Evolutionary conservation across 495 filamentous ascomycete species (phyloP), one percentile per base, ranked within the genome.

Genomic region (Penicillium daleae): DNA sequence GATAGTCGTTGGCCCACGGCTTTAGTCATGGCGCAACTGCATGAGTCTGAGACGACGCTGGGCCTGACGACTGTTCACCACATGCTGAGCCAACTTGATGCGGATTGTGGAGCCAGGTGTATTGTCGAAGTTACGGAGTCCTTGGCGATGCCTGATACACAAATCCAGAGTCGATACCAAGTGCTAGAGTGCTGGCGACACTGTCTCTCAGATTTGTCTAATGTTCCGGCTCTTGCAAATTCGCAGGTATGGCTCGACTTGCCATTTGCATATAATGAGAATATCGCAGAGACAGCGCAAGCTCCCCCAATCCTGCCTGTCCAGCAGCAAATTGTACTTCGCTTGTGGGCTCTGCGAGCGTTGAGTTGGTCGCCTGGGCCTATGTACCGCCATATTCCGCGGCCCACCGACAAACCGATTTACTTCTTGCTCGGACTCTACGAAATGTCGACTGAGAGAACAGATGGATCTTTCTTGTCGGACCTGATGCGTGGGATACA

Each of bases 311-410:
- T n/a, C 6, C 22, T 66, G n/a, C 58, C 69, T 26, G 42, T 57
- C 3, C 71, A 66, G 7, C 69, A 72, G 9, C 73, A 68, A 32
- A 73, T 80, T 3, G 35, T 79, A 2, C 13, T 75, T 26, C 77
- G 79, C 26, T 56, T 82, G 12, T 82, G 79, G 79, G 44, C 66
- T 29, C 64, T 80, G 57, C 69, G 71, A 26, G 67, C 67, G 0
- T 56, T 82, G 26, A 71, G 69, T 48, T 62, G 64, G 56, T 59
- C 68, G 6, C 54, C 66, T 39, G 66, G 63, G 12, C 68, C 66
- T 42, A 59, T 70, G 59, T 72, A 74, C 59, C 68, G 56, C 21
- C 60, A 61, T 39, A 40, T 40, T 15, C 8, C 42, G 7, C 65
- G 60, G 46, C 53, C 57, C 1, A 72, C 73, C 1, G 72, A 80